Evolutionary conservation across 306 rosid species (phyloP), one percentile per base, ranked within the genome.

Genomic region (Citrullus mucosospermus): DNA sequence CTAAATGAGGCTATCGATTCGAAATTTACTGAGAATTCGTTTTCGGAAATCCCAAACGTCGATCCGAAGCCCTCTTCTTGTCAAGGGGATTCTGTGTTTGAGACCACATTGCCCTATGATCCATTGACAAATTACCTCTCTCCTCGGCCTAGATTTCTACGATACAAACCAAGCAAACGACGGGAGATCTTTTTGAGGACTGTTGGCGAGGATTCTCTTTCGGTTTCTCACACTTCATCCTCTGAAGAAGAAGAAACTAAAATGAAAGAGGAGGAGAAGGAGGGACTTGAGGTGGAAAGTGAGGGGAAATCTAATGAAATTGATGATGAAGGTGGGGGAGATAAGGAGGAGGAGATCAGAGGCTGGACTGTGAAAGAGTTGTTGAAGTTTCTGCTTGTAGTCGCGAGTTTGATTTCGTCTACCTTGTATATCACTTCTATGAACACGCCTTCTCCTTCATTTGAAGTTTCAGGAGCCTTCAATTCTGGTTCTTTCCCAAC

Each of bases 81-180:
- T 41, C 9, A 7, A 41, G 44, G 44, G 6, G 51, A 39, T 39
- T 44, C 36, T 22, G 75, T 4, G 6, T 48, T 48, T 48, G 14
- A 70, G 43, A 28, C 70, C n/a, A 6, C 28, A 66, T 30, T 75
- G 17, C 87, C 85, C 18, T 88, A 83, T 61, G 87, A 88, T 68
- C 89, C 89, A 2, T n/a, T 81, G 30, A 85, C 78, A 1, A 85
- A 85, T 71, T 88, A 74, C 51, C 84, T 82, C 41, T 83, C 91
- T 78, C 87, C 89, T 16, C 80, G 91, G 51, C 91, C 91, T 34
- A 77, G 61, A 30, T 88, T 83, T 59, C 86, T 83, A n/a, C 81
- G 87, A 18, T 85, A 85, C 80, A 84, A 80, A 57, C 91, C 89
- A 0, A 66, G 57, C 38, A 78, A 87, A 81, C 74, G 87, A 39